Conservation (phyloP, 2,329 filamentous ascomycete species). For the Diaporthe amygdali region DNA sequence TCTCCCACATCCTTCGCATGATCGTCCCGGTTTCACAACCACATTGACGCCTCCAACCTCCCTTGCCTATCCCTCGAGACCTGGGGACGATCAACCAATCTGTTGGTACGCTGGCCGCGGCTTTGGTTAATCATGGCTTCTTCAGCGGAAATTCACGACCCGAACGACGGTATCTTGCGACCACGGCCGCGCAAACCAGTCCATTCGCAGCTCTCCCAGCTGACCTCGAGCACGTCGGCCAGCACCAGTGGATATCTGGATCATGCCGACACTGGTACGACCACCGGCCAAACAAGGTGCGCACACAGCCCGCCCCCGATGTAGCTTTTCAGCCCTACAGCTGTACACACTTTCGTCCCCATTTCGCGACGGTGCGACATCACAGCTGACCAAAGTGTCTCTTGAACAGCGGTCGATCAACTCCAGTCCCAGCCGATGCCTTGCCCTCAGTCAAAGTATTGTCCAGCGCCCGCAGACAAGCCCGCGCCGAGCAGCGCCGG, state of each 20-base stretch:
- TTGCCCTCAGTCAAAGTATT: slow-evolving; percentile 90
- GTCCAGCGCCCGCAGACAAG: slow-evolving; percentile 82
- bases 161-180: slow-evolving; percentile 51
- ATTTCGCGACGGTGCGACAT: neutral
- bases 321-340: neutral
- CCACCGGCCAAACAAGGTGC: slow-evolving; percentile 53
- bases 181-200: slow-evolving; percentile 56
- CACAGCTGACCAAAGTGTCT: slow-evolving; percentile 18
- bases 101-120: neutral
- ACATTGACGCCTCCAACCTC: neutral
- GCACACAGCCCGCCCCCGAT: neutral
- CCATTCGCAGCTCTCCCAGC: slow-evolving; percentile 51
- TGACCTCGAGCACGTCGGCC: slow-evolving; percentile 42
- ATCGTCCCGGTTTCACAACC: neutral
- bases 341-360: neutral
- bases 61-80: neutral
- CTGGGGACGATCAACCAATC: neutral
- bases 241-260: slow-evolving; percentile 43
- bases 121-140: slow-evolving; percentile 32
- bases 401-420: slow-evolving; percentile 73
- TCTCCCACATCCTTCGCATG: neutral
- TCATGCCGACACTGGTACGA: slow-evolving; percentile 37
- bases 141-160: slow-evolving; percentile 35
- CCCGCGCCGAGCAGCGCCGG: slow-evolving; percentile 78
- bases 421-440: slow-evolving; percentile 85